These are phyloP conservation scores for Cercospora zeina DNA, from an alignment of 2,329 filamentous ascomycete species.

Conservation along the genomic window DNA sequence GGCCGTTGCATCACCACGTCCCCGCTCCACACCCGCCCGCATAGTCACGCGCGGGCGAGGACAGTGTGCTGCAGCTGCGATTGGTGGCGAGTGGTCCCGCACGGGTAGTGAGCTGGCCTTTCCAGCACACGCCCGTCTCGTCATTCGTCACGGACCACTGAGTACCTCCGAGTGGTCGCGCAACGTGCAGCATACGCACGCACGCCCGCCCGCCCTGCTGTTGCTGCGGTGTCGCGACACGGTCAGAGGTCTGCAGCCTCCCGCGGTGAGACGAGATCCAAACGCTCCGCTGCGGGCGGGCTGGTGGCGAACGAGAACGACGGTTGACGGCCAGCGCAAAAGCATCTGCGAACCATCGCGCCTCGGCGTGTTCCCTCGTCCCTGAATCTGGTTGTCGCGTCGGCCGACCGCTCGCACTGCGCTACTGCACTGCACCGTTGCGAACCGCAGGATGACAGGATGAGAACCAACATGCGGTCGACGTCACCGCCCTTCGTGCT, in stretches of 20 bases:
- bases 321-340: slow-evolving; percentile 5
- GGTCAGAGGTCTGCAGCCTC: background rate
- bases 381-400: slow-evolving; percentile 18
- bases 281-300: slow-evolving; percentile 4
- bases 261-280: slow-evolving; percentile 9
- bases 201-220: too few species aligned
- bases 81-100: too few species aligned
- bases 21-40: too few species aligned
- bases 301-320: slow-evolving; percentile 3
- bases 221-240: slow-evolving; percentile 3
- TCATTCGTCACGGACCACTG: too few species aligned
- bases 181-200: too few species aligned
- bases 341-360: slow-evolving; percentile 13
- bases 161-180: too few species aligned
- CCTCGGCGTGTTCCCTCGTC: slow-evolving; percentile 8
- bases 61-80: too few species aligned
- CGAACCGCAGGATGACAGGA: background rate
- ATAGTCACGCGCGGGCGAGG: too few species aligned
- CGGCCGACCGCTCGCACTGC: slow-evolving; percentile 3
- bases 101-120: too few species aligned
- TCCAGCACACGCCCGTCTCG: too few species aligned
- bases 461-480: background rate
- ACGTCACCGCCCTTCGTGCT: slow-evolving; percentile 11
- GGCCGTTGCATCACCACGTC: too few species aligned
- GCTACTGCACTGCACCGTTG: slow-evolving; percentile 14